A percentile compares a stretch with the other conserved stretches of the same genome.
Evolutionary conservation across 768 basidiomycete species (phyloP).

Genomic region (Rubroboletus satanas): DNA sequence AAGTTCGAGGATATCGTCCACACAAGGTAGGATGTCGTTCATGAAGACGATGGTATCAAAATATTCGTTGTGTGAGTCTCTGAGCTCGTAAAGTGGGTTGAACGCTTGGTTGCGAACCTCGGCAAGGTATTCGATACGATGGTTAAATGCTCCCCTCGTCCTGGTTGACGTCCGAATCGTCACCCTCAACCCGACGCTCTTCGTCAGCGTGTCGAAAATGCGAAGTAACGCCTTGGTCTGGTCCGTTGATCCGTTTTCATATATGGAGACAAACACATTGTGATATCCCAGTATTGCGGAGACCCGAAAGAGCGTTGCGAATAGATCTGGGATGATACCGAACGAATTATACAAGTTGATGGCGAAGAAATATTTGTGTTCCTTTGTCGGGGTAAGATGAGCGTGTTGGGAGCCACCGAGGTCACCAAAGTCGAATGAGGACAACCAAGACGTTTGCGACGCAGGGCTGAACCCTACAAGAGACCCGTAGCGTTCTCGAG

Average conservation of each 20-base stretch:
- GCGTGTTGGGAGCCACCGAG: slow-evolving; percentile 41
- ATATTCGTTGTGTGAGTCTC: slow-evolving; percentile 88
- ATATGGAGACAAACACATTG: slow-evolving; percentile 97
- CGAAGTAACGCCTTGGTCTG: slow-evolving; percentile 96
- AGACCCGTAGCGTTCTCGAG: slow-evolving; percentile 75
- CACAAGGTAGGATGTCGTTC: slow-evolving; percentile 98
- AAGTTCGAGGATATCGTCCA: slow-evolving; percentile 95
- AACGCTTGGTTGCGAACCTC: slow-evolving; percentile 99
- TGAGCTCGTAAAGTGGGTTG: slow-evolving; percentile 89
- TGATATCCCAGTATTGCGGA: slow-evolving; percentile 91
- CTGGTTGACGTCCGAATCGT: slow-evolving; percentile 91
- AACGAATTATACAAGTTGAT: slow-evolving; percentile 99
- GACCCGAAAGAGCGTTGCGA: slow-evolving; percentile 92
- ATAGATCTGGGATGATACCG: slow-evolving; percentile 96
- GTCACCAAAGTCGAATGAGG: slow-evolving; percentile 43
- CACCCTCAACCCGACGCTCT: slow-evolving; percentile 86
- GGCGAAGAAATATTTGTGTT: slow-evolving; percentile 99
- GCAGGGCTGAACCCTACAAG: slow-evolving; percentile 76
- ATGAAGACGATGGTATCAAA: slow-evolving; percentile 98
- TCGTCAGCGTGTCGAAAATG: slow-evolving; percentile 90
- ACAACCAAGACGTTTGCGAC: slow-evolving; percentile 56
- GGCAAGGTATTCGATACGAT: slow-evolving; percentile 99
- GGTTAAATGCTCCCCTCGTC: slow-evolving; percentile 93
- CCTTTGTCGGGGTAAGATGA: slow-evolving; percentile 41
- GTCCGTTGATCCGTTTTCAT: slow-evolving; percentile 98